Evolutionary conservation across 768 basidiomycete genomes (phyloP), one percentile per base, ranked within the genome.

Genomic region (Macrolepiota albuminosa): DNA sequence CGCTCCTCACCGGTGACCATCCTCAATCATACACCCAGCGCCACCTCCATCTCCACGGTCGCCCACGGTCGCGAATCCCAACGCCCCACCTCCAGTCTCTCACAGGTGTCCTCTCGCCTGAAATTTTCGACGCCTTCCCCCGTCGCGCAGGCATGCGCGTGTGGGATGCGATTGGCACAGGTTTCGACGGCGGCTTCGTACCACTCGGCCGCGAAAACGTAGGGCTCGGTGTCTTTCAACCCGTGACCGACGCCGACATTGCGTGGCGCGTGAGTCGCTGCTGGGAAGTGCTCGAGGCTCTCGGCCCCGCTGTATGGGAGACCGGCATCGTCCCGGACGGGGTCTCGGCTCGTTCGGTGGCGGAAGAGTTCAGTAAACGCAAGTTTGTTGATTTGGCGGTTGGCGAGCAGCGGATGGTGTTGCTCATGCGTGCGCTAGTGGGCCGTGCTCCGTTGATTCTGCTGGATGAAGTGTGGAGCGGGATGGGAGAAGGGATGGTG

Each of bases 381-480:
- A 67, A 69, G 2, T 97, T 98, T 67, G 79, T 83, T 0, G 79
- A 81, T 43, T 78, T 95, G 6, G 78, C 88, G 0, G 78, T 84
- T 0, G 88, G 86, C 0, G 89, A 91, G 68, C 95, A 96, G 73
- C 82, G 86, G 48, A 72, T 95, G 48, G 84, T 93, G 21, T 75
- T 98, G 40, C 79, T 98, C 46, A 86, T 95, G 81, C 84, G 95
- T 18, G 91, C 95, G 31, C 75, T 97, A 37, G 93, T 95, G 9
- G 83, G 83, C 14, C 75, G 78, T 14, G 89, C 91, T 3, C 82
- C 81, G 57, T 69, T 99, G 37, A 78, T 98, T 7, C 76, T 98
- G 10, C 74, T 98, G 43, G 96, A 99, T 67, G 96, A 99, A 70
- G 91, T 88, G 9, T 95, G 92, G 84, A 87, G 90, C 26, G 95